These are phyloP conservation scores for Crithidia thermophila DNA, from an alignment of 208 protist genomes.

Conservation along the genomic window DNA sequence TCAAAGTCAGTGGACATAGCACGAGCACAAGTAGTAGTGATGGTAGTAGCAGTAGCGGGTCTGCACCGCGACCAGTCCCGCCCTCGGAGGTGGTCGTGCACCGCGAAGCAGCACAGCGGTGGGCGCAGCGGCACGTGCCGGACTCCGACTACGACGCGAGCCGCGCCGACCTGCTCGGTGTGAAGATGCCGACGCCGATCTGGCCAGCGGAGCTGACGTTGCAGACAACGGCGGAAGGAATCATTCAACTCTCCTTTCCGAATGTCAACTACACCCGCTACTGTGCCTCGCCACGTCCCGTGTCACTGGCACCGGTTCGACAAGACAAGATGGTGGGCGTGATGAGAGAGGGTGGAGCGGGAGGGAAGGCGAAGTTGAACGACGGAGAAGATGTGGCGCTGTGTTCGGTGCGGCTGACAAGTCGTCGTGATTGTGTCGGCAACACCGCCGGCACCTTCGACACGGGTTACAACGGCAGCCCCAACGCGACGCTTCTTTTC, in stretches of 20 bases:
- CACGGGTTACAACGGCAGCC: constrained; percentile 32
- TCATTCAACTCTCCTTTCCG: constrained; percentile 23
- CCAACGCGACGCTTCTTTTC: constrained; percentile 24
- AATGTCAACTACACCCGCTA: constrained; percentile 28
- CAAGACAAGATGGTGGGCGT: not conserved
- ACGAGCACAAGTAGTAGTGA: no score
- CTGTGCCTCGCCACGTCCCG: constrained; percentile 8
- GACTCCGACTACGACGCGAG: constrained; percentile 18
- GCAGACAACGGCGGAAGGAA: constrained; percentile 23
- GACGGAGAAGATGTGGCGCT: constrained; percentile 11
- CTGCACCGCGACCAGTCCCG: not conserved
- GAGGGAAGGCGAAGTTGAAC: not conserved
- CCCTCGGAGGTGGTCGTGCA: constrained; percentile 2
- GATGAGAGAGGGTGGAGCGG: not conserved
- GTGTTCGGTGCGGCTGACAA: constrained; percentile 44
- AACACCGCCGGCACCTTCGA: constrained; percentile 59
- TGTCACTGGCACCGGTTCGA: not conserved
- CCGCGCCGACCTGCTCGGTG: constrained; percentile 25
- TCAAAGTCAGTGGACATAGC: not conserved
- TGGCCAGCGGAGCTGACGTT: constrained; percentile 24
- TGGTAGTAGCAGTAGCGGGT: no score
- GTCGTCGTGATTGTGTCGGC: constrained; percentile 46
- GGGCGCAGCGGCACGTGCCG: constrained; percentile 18
- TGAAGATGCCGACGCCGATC: constrained; percentile 33
- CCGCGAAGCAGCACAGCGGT: constrained; percentile 18